These are phyloP conservation scores for Posidonia oceanica DNA, from an alignment of 116 monocot genomes.

Conservation along the genomic window DNA sequence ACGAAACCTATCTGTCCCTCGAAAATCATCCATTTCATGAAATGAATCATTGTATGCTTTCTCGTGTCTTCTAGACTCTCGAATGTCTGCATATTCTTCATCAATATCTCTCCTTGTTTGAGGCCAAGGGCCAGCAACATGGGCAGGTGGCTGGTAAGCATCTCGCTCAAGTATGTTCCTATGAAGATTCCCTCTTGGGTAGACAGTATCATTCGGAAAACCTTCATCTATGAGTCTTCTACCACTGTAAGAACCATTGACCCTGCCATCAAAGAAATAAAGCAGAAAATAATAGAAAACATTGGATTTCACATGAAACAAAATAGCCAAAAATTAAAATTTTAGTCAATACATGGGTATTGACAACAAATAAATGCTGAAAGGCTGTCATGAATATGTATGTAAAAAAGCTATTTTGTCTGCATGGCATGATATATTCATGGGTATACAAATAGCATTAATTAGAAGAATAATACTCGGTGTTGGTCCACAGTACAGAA, in stretches of 20 bases:
- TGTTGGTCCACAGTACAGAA: not conserved
- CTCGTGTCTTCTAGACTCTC: slow-evolving; percentile 58
- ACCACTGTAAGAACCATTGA: slow-evolving; percentile 61
- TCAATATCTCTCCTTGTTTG: slow-evolving; percentile 55
- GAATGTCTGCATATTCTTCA: slow-evolving; percentile 45
- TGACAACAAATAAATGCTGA: no score
- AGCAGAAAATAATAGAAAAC: slow-evolving; percentile 12
- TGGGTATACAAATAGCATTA: not conserved
- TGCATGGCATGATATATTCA: not conserved
- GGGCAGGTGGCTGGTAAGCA: slow-evolving; percentile 38
- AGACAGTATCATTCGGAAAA: slow-evolving; percentile 46
- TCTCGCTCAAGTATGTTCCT: slow-evolving; percentile 52
- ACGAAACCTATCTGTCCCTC: slow-evolving; percentile 38
- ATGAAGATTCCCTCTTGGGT: slow-evolving; percentile 36
- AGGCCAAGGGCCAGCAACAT: slow-evolving; percentile 44
- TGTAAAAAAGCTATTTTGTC: no score
- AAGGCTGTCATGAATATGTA: no score
- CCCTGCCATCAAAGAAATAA: slow-evolving; percentile 33
- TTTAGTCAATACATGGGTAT: not conserved
- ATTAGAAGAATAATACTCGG: no score
- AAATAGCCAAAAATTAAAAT: slow-evolving; percentile 4
- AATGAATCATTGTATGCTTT: slow-evolving; percentile 29
- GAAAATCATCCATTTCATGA: slow-evolving; percentile 48
- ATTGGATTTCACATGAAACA: not conserved
- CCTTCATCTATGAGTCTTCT: slow-evolving; percentile 59